A percentile compares a stretch with the other conserved stretches of the same genome.
These are phyloP conservation scores for Saccharum spontaneum DNA, from an alignment of 176 grass and related monocot species.

Conservation along the genomic window DNA sequence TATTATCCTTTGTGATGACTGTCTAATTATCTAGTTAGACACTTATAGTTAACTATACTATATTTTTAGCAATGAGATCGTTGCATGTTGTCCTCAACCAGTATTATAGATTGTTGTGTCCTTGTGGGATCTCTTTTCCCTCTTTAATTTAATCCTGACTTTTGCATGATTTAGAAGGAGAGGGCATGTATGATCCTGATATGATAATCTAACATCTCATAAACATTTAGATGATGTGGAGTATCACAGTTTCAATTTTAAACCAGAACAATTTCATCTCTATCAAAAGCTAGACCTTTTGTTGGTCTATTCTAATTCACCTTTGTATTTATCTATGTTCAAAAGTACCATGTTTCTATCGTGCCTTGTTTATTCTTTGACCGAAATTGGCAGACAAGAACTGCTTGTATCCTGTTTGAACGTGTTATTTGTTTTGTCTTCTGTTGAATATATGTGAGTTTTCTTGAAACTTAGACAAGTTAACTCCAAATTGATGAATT, in stretches of 20 bases:
- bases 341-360: not conserved
- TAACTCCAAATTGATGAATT: constrained; percentile 12
- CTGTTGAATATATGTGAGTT: not conserved
- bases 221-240: not conserved
- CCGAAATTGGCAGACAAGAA: not conserved
- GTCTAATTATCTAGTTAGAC: not conserved
- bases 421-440: not conserved
- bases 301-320: not conserved
- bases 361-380: not conserved
- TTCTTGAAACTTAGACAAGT: not conserved
- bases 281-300: constrained; percentile 12
- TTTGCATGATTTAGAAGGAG: not conserved
- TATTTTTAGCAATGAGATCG: not conserved
- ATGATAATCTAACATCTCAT: not conserved
- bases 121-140: not conserved
- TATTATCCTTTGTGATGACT: not conserved
- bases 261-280: not conserved
- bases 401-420: not conserved
- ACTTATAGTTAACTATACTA: not conserved
- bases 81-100: not conserved
- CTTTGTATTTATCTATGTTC: not conserved
- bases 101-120: not conserved
- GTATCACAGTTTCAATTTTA: not conserved
- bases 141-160: not conserved
- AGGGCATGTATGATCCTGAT: not conserved